Conservation (phyloP, 1,284 basidiomycete genomes). For the Cerioporus squamosus region DNA sequence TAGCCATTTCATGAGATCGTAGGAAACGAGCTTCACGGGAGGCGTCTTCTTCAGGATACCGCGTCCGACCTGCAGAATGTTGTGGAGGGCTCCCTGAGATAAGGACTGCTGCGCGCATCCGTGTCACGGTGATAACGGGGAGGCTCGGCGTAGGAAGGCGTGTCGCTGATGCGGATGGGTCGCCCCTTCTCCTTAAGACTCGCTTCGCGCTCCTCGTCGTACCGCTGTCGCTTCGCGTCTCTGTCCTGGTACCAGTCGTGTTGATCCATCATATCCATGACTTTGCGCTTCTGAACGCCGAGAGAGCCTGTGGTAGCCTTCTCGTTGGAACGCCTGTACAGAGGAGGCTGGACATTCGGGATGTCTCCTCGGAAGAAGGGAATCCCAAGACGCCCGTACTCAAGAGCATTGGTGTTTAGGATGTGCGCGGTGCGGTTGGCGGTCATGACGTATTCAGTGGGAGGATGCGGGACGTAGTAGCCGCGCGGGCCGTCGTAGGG, state of each 20-base stretch:
- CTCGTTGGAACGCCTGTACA: conserved; percentile 15
- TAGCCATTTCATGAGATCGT: conserved; percentile 12
- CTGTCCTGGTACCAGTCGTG: conserved; percentile 3
- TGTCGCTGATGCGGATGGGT: conserved; percentile 9
- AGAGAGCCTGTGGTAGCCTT: conserved; percentile 6
- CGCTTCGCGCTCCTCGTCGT: conserved; percentile 11
- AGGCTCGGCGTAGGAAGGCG: conserved; percentile 4
- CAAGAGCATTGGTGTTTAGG: conserved; percentile 23
- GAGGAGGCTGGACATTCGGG: conserved; percentile 1
- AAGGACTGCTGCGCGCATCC: neutral
- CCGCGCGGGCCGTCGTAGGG: conserved; percentile 27
- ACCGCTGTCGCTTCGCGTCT: conserved; percentile 7
- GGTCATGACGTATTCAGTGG: conserved; percentile 22
- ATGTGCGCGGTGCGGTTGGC: conserved; percentile 25
- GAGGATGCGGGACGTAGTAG: conserved; percentile 31
- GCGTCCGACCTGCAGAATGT: neutral
- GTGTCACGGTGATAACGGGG: neutral
- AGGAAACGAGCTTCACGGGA: conserved; percentile 19
- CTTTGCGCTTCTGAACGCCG: conserved; percentile 22
- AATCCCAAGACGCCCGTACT: conserved; percentile 17
- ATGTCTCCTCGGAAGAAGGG: conserved; percentile 20
- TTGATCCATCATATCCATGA: neutral
- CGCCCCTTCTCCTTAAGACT: conserved; percentile 4
- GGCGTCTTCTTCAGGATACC: conserved; percentile 17
- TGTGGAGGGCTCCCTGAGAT: neutral